Evolutionary conservation across 495 filamentous ascomycete genomes (phyloP).

Genomic region (Aspergillus sparsus): DNA sequence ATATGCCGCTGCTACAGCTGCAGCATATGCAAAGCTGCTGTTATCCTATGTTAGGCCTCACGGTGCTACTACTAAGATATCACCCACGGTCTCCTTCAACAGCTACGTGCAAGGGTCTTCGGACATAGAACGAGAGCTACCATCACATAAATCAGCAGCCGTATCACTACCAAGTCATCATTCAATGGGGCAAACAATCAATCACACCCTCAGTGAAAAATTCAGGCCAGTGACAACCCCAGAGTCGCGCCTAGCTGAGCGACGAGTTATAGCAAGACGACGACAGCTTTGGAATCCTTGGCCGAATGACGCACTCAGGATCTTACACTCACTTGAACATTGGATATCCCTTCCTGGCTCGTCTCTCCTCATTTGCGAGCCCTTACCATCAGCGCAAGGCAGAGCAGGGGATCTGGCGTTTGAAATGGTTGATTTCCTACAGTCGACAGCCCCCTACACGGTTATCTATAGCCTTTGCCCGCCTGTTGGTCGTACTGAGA

Average conservation of each 20-base stretch:
- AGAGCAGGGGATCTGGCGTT: neutral
- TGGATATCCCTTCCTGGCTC: neutral
- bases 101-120: too few relatives aligned
- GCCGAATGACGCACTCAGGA: neutral
- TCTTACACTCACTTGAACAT: neutral
- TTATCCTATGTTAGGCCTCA: neutral
- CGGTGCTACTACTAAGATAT: too few relatives aligned
- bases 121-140: too few relatives aligned
- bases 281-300: neutral
- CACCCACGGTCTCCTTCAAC: too few relatives aligned
- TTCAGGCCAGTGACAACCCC: neutral
- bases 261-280: neutral
- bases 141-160: too few relatives aligned
- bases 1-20: constrained; percentile 1
- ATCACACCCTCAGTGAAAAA: too few relatives aligned
- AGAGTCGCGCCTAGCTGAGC: neutral
- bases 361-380: neutral
- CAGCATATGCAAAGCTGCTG: neutral
- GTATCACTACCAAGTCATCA: too few relatives aligned
- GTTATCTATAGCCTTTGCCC: neutral
- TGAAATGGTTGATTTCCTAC: neutral
- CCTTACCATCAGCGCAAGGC: neutral
- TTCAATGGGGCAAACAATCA: too few relatives aligned
- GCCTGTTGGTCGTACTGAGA: neutral
- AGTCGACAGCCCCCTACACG: neutral